Evolutionary conservation across 2,329 filamentous ascomycete species (phyloP), one percentile per base, ranked within the genome.

Genomic region (Fusarium duplospermum): DNA sequence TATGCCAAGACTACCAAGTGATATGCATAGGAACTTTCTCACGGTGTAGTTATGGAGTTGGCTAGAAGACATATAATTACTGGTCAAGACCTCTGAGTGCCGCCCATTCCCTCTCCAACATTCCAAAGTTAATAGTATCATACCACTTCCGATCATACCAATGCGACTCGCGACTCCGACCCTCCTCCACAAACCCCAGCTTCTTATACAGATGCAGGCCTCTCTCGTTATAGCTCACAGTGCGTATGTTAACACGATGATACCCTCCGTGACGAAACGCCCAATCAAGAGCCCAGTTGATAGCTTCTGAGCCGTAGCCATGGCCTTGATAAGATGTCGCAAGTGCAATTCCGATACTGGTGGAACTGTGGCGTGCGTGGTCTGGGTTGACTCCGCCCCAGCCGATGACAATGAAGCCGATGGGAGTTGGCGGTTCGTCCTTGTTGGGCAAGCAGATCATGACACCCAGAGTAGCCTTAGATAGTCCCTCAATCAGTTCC

Each of bases 251-350:
- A 20, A 88, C 82, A 6, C 83, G 78, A 69, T 88, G 87, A 77
- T 87, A 73, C 0, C 83, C 84, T 1, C 81, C 85, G n/a, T 79
- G 78, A 7, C 76, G 72, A 70, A 89, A 89, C 0, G 83, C 83
- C 82, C 86, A 88, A 27, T 85, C 81, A 4, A 87, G 71, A 0
- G 77, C 82, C 86, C 86, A 89, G 29, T 80, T 78, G 52, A 88
- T 84, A 1, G 85, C 83, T 71, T 88, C 86, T 8, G 72, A 75
- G 2, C 87, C 87, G 63, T 88, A 88, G 0, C 87, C 86, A 22
- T 80, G 71, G 0, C 80, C 78, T 63, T 86, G 83, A 61, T 82
- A 82, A 0, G 65, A 9, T 0, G 78, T 72, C 3, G 81, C 71
- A 6, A 87, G 79, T 0, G 77, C 74, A n/a, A 87, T 78, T 0